Conservation (phyloP, 2,329 filamentous ascomycete genomes). For the Coniochaeta prunicola region DNA sequence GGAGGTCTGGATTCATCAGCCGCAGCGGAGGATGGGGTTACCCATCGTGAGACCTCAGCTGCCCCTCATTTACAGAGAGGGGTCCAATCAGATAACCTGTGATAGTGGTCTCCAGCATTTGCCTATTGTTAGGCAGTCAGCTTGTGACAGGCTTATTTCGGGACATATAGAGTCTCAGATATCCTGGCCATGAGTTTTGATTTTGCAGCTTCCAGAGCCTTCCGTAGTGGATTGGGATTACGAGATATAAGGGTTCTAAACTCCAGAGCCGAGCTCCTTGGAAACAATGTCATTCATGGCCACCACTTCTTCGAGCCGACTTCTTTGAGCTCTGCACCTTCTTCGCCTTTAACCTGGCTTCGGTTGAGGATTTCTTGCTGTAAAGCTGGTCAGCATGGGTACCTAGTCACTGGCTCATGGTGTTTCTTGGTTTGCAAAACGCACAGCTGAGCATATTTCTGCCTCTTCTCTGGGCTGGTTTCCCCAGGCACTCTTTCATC, state of each 20-base stretch:
- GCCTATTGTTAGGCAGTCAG: background rate
- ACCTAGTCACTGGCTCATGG: background rate
- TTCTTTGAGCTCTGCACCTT: slow-evolving; percentile 15
- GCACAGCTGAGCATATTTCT: slow-evolving; percentile 17
- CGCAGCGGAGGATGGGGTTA: background rate
- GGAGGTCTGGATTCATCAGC: background rate
- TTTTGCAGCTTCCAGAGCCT: too few species aligned
- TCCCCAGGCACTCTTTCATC: slow-evolving; percentile 13
- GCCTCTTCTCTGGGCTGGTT: slow-evolving; percentile 13
- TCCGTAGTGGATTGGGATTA: too few species aligned
- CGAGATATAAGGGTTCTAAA: too few species aligned
- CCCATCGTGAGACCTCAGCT: background rate
- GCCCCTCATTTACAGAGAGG: background rate
- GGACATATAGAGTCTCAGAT: background rate
- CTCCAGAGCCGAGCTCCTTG: background rate
- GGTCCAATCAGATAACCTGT: background rate
- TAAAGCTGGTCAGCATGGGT: background rate
- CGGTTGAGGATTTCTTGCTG: slow-evolving; percentile 15
- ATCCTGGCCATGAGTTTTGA: background rate
- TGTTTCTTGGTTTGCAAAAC: slow-evolving; percentile 3
- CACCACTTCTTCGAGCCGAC: slow-evolving; percentile 3
- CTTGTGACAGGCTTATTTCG: background rate
- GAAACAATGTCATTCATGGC: background rate
- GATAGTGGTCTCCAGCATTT: background rate
- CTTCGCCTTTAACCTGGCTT: slow-evolving; percentile 13